Conservation (phyloP, 2,329 filamentous ascomycete genomes). For the Aspergillus nomiae region DNA sequence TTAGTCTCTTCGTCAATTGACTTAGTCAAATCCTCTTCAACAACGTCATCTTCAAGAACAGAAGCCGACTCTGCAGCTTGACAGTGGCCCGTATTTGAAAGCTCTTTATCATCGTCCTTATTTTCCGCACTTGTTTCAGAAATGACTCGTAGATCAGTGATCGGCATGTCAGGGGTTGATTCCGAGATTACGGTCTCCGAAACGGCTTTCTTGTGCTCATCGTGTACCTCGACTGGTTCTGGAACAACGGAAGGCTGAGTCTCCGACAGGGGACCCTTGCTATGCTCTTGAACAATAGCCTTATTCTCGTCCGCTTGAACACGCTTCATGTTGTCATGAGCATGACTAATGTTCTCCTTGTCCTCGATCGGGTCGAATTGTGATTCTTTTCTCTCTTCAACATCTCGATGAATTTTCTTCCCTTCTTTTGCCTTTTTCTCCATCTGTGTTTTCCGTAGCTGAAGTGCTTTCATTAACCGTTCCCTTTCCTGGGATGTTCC, state of each 20-base stretch:
- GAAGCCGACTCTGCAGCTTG: slow-evolving; percentile 21
- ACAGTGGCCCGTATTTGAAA: slow-evolving; percentile 15
- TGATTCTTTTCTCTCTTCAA: slow-evolving; percentile 17
- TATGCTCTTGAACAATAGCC: slow-evolving; percentile 14
- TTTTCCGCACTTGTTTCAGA: slow-evolving; percentile 20
- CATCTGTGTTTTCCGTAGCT: slow-evolving; percentile 82
- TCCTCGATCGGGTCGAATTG: slow-evolving; percentile 18
- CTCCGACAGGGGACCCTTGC: slow-evolving; percentile 18
- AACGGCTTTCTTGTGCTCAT: slow-evolving; percentile 5
- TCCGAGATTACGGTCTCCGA: slow-evolving; percentile 11
- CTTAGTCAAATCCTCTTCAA: slow-evolving; percentile 26
- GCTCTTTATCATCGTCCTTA: slow-evolving; percentile 15
- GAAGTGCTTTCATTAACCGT: slow-evolving; percentile 89
- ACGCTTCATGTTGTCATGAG: slow-evolving; percentile 14
- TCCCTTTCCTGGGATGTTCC: slow-evolving; percentile 87
- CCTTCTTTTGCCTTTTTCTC: slow-evolving; percentile 36
- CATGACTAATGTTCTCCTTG: slow-evolving; percentile 34
- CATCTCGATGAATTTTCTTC: slow-evolving; percentile 27
- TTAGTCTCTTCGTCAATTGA: slow-evolving; percentile 27
- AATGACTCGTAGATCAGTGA: slow-evolving; percentile 18
- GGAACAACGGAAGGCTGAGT: slow-evolving; percentile 7
- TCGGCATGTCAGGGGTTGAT: slow-evolving; percentile 19
- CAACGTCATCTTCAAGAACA: slow-evolving; percentile 29
- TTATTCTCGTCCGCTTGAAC: slow-evolving; percentile 11
- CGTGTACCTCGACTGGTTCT: slow-evolving; percentile 4